Evolutionary conservation across 371 early-diverging fungal genomes (phyloP), one percentile per base, ranked within the genome.

Genomic region (Syncephalastrum sp.): DNA sequence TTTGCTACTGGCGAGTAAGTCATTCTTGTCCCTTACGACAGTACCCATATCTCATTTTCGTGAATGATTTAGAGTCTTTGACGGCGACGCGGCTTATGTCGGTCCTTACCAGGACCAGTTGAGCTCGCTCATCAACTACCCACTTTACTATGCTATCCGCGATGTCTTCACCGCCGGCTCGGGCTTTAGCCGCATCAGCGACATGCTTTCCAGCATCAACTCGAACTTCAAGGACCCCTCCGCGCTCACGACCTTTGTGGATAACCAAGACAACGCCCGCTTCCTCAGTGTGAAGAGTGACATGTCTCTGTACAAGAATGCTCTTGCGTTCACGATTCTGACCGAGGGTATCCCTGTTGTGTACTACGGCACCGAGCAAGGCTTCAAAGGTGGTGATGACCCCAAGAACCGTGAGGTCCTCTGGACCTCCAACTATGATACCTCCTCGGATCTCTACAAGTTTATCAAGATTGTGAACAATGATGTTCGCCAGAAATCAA

Each of bases 291-390:
- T 41, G 25, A 61, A 66, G 16, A 68, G 58, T 38, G 75, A 75
- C 33, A 51, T 50, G 3, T 21, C 60, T 21, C 61, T 66, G 8
- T 49, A 64, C 24, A 62, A 67, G 61, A 79, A 79, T 46, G 79
- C 79, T 1, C 45, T 79, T 2, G 55, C 77, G 1, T 66, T 68
- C 44, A 50, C 59, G 17, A 27, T 70, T 14, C 47, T 75, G 48
- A 57, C 57, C 8, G 65, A 59, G 42, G 77, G 77, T 15, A 73
- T 77, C 33, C 72, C 74, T 21, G 55, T 63, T 5, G 27, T 70
- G 23, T 77, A 73, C 46, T 70, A 73, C 54, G 77, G 77, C 17
- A 64, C 71, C n/a, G 77, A 76, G 41, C 74, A 74, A 63, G 63
- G 53, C 4, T 74, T 60, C 67, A 54, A 45, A 10, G 77, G 77